These are phyloP conservation scores for Phytophthora litchii DNA, from an alignment of 352 stramenopile genomes.

Conservation along the genomic window DNA sequence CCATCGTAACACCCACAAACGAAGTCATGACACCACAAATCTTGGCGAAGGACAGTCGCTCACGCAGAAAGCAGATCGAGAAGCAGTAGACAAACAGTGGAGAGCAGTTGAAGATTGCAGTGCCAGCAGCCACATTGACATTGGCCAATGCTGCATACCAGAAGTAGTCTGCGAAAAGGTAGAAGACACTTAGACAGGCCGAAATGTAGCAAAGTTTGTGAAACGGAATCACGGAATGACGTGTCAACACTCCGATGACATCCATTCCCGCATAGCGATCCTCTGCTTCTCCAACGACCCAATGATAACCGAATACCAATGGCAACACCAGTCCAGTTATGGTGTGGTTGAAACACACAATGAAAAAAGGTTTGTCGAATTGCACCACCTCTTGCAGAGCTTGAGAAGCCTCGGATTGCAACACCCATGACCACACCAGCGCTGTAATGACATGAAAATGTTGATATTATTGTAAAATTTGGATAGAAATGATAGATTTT, in stretches of 20 bases:
- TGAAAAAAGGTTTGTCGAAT: constrained; percentile 68
- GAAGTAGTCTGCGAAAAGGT: constrained; percentile 60
- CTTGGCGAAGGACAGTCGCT: constrained; percentile 44
- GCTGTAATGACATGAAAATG: constrained; percentile 1
- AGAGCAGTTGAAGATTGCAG: constrained; percentile 62
- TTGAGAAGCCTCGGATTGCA: constrained; percentile 33
- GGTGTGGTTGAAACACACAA: constrained; percentile 64
- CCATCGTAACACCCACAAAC: constrained; percentile 51
- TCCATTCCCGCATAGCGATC: constrained; percentile 19
- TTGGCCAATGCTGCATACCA: constrained; percentile 56
- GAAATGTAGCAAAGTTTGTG: constrained; percentile 39
- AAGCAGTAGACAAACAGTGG: constrained; percentile 75
- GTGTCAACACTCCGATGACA: constrained; percentile 29
- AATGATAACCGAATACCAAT: constrained; percentile 42
- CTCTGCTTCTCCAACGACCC: constrained; percentile 18
- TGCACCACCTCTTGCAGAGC: constrained; percentile 31
- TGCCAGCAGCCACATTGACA: constrained; percentile 53
- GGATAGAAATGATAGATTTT: background rate
- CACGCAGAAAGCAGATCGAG: constrained; percentile 61
- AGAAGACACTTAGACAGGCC: constrained; percentile 49
- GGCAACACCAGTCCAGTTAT: constrained; percentile 45
- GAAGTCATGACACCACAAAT: constrained; percentile 50
- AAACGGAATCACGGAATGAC: constrained; percentile 44
- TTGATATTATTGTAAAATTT: background rate
- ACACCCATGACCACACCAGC: constrained; percentile 37